Percentiles rank a stretch among this genome's conserved stretches.
phyloP scores from a whole-genome alignment of 164 flowering plant species.

The Cinnamomum chago region DNA sequence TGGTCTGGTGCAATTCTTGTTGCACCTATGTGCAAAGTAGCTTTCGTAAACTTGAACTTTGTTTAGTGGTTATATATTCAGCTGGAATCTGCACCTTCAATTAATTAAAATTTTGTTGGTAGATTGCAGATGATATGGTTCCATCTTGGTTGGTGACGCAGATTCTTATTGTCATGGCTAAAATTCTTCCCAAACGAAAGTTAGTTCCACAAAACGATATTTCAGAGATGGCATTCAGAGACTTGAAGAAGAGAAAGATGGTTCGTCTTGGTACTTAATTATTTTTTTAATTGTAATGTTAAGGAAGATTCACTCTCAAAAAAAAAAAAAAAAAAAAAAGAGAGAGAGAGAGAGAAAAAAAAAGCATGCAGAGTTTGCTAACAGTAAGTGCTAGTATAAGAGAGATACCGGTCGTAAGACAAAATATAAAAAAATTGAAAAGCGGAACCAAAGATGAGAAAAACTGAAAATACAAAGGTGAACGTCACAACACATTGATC shows the following conservation, averaged over 20 bases:
- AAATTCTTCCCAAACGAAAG: conserved; percentile 69
- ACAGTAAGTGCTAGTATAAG: too few species aligned
- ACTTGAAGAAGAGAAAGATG: conserved; percentile 58
- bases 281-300: background rate
- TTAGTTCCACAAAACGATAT: conserved; percentile 81
- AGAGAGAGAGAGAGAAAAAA: too few species aligned
- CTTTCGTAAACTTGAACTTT: conserved; percentile 10
- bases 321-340: too few species aligned
- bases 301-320: too few species aligned
- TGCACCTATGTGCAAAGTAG: conserved; percentile 99
- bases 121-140: conserved; percentile 95
- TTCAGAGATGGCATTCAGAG: conserved; percentile 82
- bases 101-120: conserved; percentile 13
- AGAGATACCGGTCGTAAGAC: too few species aligned
- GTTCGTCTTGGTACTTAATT: conserved; percentile 24
- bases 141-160: conserved; percentile 62
- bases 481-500: too few species aligned
- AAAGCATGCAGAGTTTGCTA: too few species aligned
- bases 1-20: conserved; percentile 94
- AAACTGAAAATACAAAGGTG: too few species aligned
- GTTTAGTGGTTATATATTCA: background rate
- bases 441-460: too few species aligned
- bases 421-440: too few species aligned
- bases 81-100: background rate
- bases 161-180: conserved; percentile 65